A percentile compares a stretch with the other conserved stretches of the same genome.
Evolutionary conservation across 2,329 filamentous ascomycete species (phyloP).

Genomic region (Trichoderma endophyticum): DNA sequence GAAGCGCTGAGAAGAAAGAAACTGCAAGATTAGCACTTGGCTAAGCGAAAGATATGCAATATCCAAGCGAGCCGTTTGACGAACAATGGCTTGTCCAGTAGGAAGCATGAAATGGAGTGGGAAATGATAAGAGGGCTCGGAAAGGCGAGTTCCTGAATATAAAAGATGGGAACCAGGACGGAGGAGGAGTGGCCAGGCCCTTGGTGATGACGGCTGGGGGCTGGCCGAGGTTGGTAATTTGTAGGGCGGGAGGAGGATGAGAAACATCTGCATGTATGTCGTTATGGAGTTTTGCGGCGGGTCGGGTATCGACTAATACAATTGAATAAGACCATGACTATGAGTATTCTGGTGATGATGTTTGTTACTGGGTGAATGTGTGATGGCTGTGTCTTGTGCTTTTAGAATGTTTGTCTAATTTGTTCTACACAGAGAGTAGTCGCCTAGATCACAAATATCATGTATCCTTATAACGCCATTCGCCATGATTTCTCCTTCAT

Average conservation of each 20-base stretch:
- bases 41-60: neutral
- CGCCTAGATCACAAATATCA: neutral
- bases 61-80: neutral
- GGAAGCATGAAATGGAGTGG: neutral
- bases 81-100: conserved; percentile 10
- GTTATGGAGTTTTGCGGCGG: conserved; percentile 10
- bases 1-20: conserved; percentile 12
- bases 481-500: neutral
- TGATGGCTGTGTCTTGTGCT: neutral
- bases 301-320: conserved; percentile 8
- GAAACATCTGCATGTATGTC: conserved; percentile 14
- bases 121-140: neutral
- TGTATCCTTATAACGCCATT: neutral
- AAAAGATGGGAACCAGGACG: neutral
- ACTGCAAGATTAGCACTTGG: neutral
- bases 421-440: neutral
- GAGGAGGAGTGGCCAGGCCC: neutral
- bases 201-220: neutral
- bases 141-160: neutral
- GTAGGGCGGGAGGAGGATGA: neutral
- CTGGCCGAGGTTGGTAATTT: neutral
- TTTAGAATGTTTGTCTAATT: neutral
- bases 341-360: neutral
- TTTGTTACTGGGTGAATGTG: too few relatives aligned
- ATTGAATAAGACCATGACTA: conserved; percentile 6